Base-by-base conservation (phyloP, 2,329 filamentous ascomycete species). In the Colletotrichum somersetense region DNA sequence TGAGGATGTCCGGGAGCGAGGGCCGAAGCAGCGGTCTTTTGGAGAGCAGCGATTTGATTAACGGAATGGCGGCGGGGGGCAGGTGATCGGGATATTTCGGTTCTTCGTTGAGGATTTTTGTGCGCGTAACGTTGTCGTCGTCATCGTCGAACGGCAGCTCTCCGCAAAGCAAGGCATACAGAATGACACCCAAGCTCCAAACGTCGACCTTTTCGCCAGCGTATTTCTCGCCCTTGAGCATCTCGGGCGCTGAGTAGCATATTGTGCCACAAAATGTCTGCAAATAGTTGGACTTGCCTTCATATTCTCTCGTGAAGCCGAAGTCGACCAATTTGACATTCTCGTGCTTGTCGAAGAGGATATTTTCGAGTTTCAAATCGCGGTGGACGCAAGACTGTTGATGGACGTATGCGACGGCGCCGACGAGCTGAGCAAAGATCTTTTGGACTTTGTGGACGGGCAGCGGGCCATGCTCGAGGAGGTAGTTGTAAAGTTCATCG, bases 321-420 rank as follows among this genome's bases (percentile, higher is more conserved):
- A 99, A 99, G 81, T 99, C 96, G 76, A 97, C 96, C 73, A 99
- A 85, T 83, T 99, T 99, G 76, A 99, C 96, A 78, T 98, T 97
- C 79, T 97, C 96, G 79, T 98, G 89, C 81, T 97, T 98, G 84
- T 99, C 96, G 76, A 99, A 88, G 57, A 99, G 85, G 71, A 99
- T 98, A 79, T 97, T 97, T 80, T 99, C 96, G 78, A 99, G 88
- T 83, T 99, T 99, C 66, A 99, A 85, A 80, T 99, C 96, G 76
- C 96, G 93, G 81, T 99, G 96, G 44, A 99, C 96, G 80, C 96
- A 99, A 7, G 93, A 95, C 78, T 97, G 95, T 80, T 91, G 92
- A 83, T 99, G 96, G 48, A 99, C 96, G 81, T 98, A 98, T 67
- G 92, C 91, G 44, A 99, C 96, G 23, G 96, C 96, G 75, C 96